Percentiles rank a stretch among this genome's conserved stretches.
These are phyloP conservation scores for Sarocladium kiliense DNA, from an alignment of 2,329 filamentous ascomycete species.

Conservation along the genomic window DNA sequence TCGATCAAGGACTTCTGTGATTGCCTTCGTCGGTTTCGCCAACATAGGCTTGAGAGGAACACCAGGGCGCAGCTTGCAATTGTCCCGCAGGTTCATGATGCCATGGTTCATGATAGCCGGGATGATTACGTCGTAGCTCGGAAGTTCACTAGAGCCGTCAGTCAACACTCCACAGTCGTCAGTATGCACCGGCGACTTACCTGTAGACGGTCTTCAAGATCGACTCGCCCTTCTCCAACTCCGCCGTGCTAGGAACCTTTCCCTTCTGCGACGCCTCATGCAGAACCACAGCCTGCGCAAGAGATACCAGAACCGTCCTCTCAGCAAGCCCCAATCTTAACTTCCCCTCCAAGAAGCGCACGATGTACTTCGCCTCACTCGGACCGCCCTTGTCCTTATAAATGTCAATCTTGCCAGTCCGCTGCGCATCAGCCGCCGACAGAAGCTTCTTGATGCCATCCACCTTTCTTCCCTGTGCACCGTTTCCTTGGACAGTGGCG, in stretches of 20 bases:
- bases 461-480: constrained; percentile 85
- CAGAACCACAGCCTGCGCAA: constrained; percentile 81
- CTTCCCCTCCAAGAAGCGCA: constrained; percentile 92
- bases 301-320: constrained; percentile 81
- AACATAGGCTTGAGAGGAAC: constrained; percentile 98
- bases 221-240: constrained; percentile 77
- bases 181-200: no score
- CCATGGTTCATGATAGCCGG: constrained; percentile 84
- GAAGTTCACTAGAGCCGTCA: constrained; percentile 68
- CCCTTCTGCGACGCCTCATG: constrained; percentile 73
- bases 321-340: constrained; percentile 87
- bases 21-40: constrained; percentile 96
- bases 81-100: constrained; percentile 73
- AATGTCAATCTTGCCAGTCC: constrained; percentile 78
- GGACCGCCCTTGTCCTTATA: constrained; percentile 87
- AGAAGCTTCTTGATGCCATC: constrained; percentile 93
- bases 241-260: constrained; percentile 65
- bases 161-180: no score
- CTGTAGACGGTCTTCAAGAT: constrained; percentile 88
- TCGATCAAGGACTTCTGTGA: constrained; percentile 93
- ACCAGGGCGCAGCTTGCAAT: constrained; percentile 87
- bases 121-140: constrained; percentile 91
- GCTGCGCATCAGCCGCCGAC: constrained; percentile 77
- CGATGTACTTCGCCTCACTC: constrained; percentile 90
- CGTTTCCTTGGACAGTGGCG: constrained; percentile 79